Evolutionary conservation across 2,329 filamentous ascomycete genomes (phyloP), one percentile per base, ranked within the genome.

Genomic region (Colletotrichum horii): DNA sequence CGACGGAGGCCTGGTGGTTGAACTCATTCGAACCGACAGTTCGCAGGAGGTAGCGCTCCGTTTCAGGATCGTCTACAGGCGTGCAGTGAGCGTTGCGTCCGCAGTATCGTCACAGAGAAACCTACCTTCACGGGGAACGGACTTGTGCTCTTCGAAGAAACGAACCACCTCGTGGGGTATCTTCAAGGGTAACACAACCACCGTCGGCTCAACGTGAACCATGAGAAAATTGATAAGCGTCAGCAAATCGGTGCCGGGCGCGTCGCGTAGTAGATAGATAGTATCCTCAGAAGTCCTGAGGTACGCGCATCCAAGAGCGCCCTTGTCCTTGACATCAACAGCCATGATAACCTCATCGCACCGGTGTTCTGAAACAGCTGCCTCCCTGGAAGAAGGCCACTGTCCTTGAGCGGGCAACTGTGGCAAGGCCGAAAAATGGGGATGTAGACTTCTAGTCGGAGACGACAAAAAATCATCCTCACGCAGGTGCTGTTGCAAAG

Each of bases 221-320:
- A 93, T 81, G 24, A 93, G 84, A 78, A 92, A 88, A 19, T 91
- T 88, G 12, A 95, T 89, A 22, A 76, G 12, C 16, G 73, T 65
- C 19, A 52, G 22, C 36, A 62, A 22, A 15, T 69, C 70, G 11
- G 32, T 56, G 30, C 24, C 60, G n/a, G 58, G 22, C 34, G 66
- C 48, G 78, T 98, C 96, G 81, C 96, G 93, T 81, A 97, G 92
- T 58, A 98, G 88, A 74, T 91, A 93, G 5, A 98, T 84, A 43
- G 89, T 91, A 80, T 94, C 93, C 52, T 95, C 91, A 30, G 89
- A 85, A 8, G 93, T 92, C 62, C 93, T 87, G 81, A 96, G 98
- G 81, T 96, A 98, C 61, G 95, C 93, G 82, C 96, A 98, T 1
- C 96, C 96, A 22, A 98, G 88, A 0, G 90, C 92, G 1, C 91